These are phyloP conservation scores for Aquanectria penicillioides DNA, from an alignment of 2,329 filamentous ascomycete species.

Conservation along the genomic window DNA sequence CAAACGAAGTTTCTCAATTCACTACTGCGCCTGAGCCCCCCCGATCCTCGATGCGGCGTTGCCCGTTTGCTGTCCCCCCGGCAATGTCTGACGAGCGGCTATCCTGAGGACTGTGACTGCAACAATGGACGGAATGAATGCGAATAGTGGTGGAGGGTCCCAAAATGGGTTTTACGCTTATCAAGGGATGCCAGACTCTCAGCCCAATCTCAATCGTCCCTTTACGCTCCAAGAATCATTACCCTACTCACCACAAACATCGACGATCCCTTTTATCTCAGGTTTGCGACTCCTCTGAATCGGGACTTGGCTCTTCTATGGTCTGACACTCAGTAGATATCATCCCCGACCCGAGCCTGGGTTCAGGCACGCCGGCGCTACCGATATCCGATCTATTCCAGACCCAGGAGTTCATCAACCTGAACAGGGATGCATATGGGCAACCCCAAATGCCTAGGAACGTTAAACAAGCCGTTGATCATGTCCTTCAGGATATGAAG, in stretches of 20 bases:
- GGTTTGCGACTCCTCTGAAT: slow-evolving; percentile 58
- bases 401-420: slow-evolving; percentile 67
- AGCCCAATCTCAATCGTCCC: slow-evolving; percentile 51
- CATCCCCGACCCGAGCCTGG: slow-evolving; percentile 71
- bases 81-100: slow-evolving; percentile 45
- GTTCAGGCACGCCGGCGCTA: slow-evolving; percentile 63
- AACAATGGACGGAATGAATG: slow-evolving; percentile 46
- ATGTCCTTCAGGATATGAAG: slow-evolving; percentile 79
- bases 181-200: slow-evolving; percentile 34
- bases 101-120: slow-evolving; percentile 40
- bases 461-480: slow-evolving; percentile 76
- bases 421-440: slow-evolving; percentile 76
- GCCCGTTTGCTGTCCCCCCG: slow-evolving; percentile 40
- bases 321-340: slow-evolving; percentile 60
- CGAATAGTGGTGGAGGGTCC: slow-evolving; percentile 42
- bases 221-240: slow-evolving; percentile 79
- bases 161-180: slow-evolving; percentile 48
- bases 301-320: background rate
- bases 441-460: slow-evolving; percentile 69
- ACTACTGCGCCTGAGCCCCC: slow-evolving; percentile 15
- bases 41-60: slow-evolving; percentile 39
- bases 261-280: slow-evolving; percentile 80
- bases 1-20: slow-evolving; percentile 20
- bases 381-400: slow-evolving; percentile 62
- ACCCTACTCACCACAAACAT: slow-evolving; percentile 84